Percentiles rank a stretch among this genome's conserved stretches.
phyloP scores from a whole-genome alignment of 2,329 filamentous ascomycete species.

The Acrocalymma vagum region DNA sequence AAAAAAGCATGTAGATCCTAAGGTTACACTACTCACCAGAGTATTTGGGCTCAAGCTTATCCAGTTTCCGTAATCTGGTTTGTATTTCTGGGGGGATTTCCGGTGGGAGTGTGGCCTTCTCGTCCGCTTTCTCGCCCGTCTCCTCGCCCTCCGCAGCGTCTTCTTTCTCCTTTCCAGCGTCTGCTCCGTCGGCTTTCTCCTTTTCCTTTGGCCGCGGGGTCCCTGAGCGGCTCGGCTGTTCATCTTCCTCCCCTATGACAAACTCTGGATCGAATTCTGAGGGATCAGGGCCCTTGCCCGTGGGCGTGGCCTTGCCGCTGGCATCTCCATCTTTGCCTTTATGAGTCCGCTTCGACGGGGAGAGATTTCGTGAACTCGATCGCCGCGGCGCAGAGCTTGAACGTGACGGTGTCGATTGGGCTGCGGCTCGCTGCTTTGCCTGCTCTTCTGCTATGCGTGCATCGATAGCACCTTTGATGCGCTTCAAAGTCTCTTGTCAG shows the following conservation, averaged over 20 bases:
- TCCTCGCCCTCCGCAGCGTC: conserved; percentile 35
- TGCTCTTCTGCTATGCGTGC: conserved; percentile 91
- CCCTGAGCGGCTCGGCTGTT: conserved; percentile 66
- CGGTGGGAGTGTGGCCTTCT: conserved; percentile 39
- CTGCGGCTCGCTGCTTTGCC: conserved; percentile 71
- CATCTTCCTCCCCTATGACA: conserved; percentile 83
- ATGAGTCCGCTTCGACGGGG: conserved; percentile 44
- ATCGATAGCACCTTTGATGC: conserved; percentile 85
- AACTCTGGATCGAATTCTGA: conserved; percentile 88
- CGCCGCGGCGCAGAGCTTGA: conserved; percentile 56
- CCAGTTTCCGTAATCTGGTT: conserved; percentile 81
- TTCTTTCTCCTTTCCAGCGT: conserved; percentile 42
- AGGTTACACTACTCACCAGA: conserved; percentile 64
- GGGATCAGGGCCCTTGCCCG: conserved; percentile 76
- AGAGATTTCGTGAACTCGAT: conserved; percentile 54
- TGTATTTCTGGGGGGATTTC: conserved; percentile 79
- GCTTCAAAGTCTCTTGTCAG: conserved; percentile 57
- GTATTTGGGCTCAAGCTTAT: conserved; percentile 88
- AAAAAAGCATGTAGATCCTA: too few relatives aligned
- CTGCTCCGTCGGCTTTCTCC: conserved; percentile 35
- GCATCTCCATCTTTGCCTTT: conserved; percentile 41
- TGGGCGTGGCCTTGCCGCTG: conserved; percentile 44
- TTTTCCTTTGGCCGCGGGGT: conserved; percentile 65
- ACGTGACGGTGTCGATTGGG: conserved; percentile 53
- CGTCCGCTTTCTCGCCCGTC: conserved; percentile 22